A percentile compares a stretch with the other conserved stretches of the same genome.
Conservation (phyloP, 2,329 filamentous ascomycete genomes). For the Colletotrichum filicis region DNA sequence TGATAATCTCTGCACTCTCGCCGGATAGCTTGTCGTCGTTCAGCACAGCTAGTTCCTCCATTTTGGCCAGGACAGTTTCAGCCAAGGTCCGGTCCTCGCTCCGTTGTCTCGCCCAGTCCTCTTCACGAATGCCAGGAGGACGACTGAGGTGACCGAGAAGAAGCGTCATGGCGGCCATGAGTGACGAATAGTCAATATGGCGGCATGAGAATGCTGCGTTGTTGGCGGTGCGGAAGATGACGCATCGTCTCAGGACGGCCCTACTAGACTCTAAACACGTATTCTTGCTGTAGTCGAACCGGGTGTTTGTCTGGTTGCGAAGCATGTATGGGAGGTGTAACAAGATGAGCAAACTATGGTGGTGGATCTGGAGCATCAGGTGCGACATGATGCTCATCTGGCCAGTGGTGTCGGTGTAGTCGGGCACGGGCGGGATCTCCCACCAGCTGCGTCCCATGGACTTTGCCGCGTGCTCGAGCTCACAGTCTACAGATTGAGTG, state of each 20-base stretch:
- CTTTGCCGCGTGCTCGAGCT: conserved; percentile 56
- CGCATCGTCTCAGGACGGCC: conserved; percentile 59
- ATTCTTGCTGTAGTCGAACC: conserved; percentile 59
- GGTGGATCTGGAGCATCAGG: conserved; percentile 60
- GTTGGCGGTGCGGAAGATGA: conserved; percentile 55
- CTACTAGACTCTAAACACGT: conserved; percentile 62
- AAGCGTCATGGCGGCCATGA: conserved; percentile 62
- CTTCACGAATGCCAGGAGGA: conserved; percentile 16
- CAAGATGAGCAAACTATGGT: conserved; percentile 61
- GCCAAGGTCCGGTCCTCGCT: conserved; percentile 50
- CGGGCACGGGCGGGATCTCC: conserved; percentile 47
- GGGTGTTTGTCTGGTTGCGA: conserved; percentile 47
- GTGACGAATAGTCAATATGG: conserved; percentile 62
- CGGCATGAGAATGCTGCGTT: conserved; percentile 54
- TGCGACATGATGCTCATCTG: conserved; percentile 41
- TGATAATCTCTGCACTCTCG: conserved; percentile 56
- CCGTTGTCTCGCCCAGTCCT: conserved; percentile 40
- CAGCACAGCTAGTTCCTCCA: conserved; percentile 49
- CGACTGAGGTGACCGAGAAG: conserved; percentile 60
- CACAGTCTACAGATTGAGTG: conserved; percentile 57
- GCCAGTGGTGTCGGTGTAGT: conserved; percentile 28
- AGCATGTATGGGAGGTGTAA: conserved; percentile 68
- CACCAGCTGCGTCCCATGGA: conserved; percentile 60
- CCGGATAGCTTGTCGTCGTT: conserved; percentile 54
- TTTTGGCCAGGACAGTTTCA: conserved; percentile 44